Base-by-base conservation (phyloP, 495 filamentous ascomycete genomes). In the Talaromyces trachyspermus region DNA sequence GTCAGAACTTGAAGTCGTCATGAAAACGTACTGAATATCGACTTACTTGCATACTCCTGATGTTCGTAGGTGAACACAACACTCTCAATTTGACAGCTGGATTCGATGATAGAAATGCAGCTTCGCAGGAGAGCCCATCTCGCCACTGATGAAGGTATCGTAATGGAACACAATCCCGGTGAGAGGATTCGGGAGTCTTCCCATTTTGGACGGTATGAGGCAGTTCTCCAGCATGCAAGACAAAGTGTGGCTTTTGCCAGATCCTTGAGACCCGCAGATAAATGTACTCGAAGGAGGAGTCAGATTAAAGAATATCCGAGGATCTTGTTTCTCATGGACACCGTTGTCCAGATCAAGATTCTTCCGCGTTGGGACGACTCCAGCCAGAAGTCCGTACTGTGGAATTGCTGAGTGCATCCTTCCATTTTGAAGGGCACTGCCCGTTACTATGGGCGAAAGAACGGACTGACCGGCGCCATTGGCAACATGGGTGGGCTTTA, bases 231-330 rank as follows among this genome's bases (percentile, higher is more conserved):
- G 66, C 19, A 91, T 63, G 54, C 83, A 87, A 0, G 82, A 78
- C 11, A 87, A 59, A 0, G 82, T 86, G 54, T 89, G 83, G 35
- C 78, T 83, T 66, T 89, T 91, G 2, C 86, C 86, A 37, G 79
- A 83, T 0, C 85, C 86, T 57, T 89, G 85, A 38, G 75, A 76
- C 5, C 86, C 86, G 50, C 86, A 91, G 38, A 91, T 84, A 59
- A 89, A 89, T 0, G 74, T 72, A 27, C 79, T 84, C 5, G 76
- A 85, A 1, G 86, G 84, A 0, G 76, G 67, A 6, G 81, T 71
- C 3, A 82, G 72, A 55, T 90, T 90, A 56, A 83, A 72, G 37
- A 80, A 78, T 1, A 88, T 50, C 1, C 79, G 67, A 0, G 70
- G 66, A 46, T 83, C 79, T 6, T 60, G 44, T 10, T 51, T 4